Conservation (phyloP, 305 asterid species). For the Fraxinus velutina region DNA sequence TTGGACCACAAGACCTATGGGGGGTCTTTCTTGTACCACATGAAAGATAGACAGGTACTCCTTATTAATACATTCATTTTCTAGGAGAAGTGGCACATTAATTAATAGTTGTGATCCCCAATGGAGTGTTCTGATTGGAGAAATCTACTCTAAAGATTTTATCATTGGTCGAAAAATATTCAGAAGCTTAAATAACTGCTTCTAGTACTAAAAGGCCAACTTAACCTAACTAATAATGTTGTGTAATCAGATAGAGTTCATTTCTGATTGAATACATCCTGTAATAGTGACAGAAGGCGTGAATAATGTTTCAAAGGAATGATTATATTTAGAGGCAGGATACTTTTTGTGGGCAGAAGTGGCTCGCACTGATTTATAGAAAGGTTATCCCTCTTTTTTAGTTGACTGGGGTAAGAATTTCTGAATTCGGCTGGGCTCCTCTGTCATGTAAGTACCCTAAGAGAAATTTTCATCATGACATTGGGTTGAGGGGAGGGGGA, state of each 20-base stretch:
- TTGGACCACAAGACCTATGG: slow-evolving; percentile 84
- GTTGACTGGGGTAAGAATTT: not conserved
- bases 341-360: not conserved
- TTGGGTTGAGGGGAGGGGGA: not conserved
- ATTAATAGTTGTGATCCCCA: not conserved
- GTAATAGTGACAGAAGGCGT: not conserved
- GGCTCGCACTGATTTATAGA: not conserved
- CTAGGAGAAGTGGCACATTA: not conserved
- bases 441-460: not conserved
- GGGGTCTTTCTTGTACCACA: slow-evolving; percentile 93
- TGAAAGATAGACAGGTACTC: slow-evolving; percentile 82
- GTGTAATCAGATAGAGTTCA: not conserved
- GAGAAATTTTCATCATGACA: not conserved
- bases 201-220: not conserved
- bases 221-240: not conserved
- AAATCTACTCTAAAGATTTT: not conserved
- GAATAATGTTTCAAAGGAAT: not conserved
- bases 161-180: not conserved
- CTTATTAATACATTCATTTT: slow-evolving; percentile 11
- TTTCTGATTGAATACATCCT: not conserved
- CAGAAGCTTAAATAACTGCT: not conserved
- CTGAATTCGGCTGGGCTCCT: not conserved
- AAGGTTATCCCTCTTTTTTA: not conserved
- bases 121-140: slow-evolving; percentile 1
- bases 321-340: not conserved